These are phyloP conservation scores for Spencermartinsiella europaea DNA, from an alignment of 805 yeast genomes.

Conservation along the genomic window DNA sequence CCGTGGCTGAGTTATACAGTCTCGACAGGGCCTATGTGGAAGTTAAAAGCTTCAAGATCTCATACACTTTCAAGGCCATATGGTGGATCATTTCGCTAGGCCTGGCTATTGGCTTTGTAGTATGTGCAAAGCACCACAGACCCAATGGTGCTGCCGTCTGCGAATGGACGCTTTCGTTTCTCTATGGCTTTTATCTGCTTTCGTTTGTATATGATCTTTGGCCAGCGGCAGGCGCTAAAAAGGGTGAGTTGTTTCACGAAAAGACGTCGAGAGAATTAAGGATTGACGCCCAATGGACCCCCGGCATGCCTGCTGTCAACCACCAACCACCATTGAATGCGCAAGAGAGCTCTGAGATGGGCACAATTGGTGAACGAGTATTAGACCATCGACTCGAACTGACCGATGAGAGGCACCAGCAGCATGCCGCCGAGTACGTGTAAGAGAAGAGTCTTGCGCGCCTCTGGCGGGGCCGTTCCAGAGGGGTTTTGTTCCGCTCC, in stretches of 20 bases:
- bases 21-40: conserved; percentile 41
- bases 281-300: conserved; percentile 11
- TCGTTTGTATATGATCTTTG: conserved; percentile 65
- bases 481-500: neutral
- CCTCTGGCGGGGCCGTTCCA: no score
- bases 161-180: conserved; percentile 86
- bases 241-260: conserved; percentile 23
- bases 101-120: conserved; percentile 68
- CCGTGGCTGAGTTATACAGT: conserved; percentile 41
- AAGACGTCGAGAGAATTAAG: conserved; percentile 4
- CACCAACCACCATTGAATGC: conserved; percentile 17
- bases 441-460: no score
- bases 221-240: conserved; percentile 47
- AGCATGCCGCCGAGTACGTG: no score
- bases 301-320: conserved; percentile 7
- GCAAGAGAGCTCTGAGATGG: conserved; percentile 7
- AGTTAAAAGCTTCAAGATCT: conserved; percentile 33
- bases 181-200: conserved; percentile 67
- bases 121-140: conserved; percentile 31
- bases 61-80: conserved; percentile 46
- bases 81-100: conserved; percentile 67
- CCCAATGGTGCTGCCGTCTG: conserved; percentile 52
- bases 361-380: conserved; percentile 14
- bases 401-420: neutral
- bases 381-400: conserved; percentile 10